Evolutionary conservation across 164 flowering plant species (phyloP), one percentile per base, ranked within the genome.

Genomic region (Vitis rotundifolia): DNA sequence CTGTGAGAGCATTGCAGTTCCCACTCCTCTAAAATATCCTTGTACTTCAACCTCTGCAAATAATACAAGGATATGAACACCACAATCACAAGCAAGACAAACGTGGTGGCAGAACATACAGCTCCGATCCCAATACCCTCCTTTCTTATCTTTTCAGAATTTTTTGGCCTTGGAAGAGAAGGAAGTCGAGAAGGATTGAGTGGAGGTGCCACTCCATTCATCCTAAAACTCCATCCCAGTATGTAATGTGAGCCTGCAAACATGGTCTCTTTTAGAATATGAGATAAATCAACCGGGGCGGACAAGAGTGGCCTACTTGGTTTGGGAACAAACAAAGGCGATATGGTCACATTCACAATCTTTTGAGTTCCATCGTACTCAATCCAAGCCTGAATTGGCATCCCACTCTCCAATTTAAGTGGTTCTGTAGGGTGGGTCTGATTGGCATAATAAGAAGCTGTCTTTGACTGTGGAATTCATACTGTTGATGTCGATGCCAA

Each of bases 231-330:
- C 7, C 44, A 37, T 6, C 44, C 44, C 44, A 37, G 44, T 37
- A 37, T 37, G 44, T 37, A 37, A 37, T 37, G 44, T 3, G 44
- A 37, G 44, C 7, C 81, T 9, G 75, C 73, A 22, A 63, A 78
- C 84, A 78, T 78, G 52, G 59, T 13, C 3, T 73, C 79, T 26
- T 54, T 6, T 9, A 81, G 2, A 22, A 70, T 37, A 1, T 13
- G 54, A 28, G 78, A 64, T 6, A 80, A 70, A 59, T 76, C 66
- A 8, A 71, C 6, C 3, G 8, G 1, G 8, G 28, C 31, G 2
- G 83, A 74, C 71, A 80, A 63, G 12, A 77, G 66, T 12, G 72
- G 74, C 22, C 9, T 8, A 11, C 1, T 28, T 5, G 81, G 81
- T 69, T 69, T 78, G 1, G 8, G 12, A 14, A 19, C 18, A 5